phyloP scores from a whole-genome alignment of 169 alveolate genomes.

The Plasmodium ovale region DNA sequence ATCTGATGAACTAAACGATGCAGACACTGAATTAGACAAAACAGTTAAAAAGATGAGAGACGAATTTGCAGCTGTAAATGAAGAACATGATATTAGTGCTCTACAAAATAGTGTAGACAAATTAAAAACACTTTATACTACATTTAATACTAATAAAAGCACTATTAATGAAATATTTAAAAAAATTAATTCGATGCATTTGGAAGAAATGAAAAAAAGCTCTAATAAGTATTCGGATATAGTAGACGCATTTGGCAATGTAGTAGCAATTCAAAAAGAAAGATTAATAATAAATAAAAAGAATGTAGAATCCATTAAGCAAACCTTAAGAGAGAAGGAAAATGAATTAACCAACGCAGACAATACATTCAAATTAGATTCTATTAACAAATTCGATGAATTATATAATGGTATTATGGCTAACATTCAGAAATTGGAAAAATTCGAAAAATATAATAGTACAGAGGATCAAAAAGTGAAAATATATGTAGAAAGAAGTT shows the following conservation, averaged over 20 bases:
- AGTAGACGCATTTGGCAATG: neutral
- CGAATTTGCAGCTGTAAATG: too few species aligned
- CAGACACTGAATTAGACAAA: neutral
- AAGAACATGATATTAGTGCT: too few species aligned
- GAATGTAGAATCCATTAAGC: neutral
- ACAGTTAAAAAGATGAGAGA: too few species aligned
- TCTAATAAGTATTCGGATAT: neutral
- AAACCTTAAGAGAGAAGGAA: neutral
- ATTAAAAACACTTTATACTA: too few species aligned
- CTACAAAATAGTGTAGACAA: too few species aligned
- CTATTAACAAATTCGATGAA: neutral
- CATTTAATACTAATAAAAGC: too few species aligned
- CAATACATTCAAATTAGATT: neutral
- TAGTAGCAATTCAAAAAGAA: neutral
- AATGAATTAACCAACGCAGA: neutral
- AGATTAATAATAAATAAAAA: neutral
- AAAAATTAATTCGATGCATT: neutral
- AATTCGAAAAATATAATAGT: neutral
- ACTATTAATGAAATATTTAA: neutral
- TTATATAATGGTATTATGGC: neutral
- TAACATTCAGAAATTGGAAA: neutral
- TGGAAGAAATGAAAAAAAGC: conserved; percentile 1
- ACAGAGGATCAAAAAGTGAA: neutral
- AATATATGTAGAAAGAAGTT: neutral
- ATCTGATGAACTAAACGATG: neutral